These are phyloP conservation scores for Dimargaris xerosporica DNA, from an alignment of 192 early-diverging fungal species.

Conservation along the genomic window DNA sequence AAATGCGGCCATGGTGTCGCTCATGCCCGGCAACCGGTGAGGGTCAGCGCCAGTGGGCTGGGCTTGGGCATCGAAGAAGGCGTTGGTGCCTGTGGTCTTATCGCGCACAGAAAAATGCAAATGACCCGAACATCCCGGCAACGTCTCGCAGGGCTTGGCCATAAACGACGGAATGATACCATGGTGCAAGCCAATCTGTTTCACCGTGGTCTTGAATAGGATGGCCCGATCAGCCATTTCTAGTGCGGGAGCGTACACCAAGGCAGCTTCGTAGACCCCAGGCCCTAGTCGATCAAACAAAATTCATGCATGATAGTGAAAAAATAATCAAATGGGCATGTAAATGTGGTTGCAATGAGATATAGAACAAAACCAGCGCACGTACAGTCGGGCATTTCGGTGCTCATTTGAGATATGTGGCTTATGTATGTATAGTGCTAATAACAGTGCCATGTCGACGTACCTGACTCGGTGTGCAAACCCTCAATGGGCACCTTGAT, in stretches of 20 bases:
- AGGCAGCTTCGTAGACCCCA: slow-evolving; percentile 66
- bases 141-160: slow-evolving; percentile 58
- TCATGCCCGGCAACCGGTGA: slow-evolving; percentile 23
- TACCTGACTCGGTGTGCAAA: slow-evolving; percentile 67
- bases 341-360: no score
- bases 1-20: slow-evolving; percentile 34
- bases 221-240: slow-evolving; percentile 54
- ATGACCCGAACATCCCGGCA: slow-evolving; percentile 72
- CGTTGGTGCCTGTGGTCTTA: slow-evolving; percentile 27
- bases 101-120: slow-evolving; percentile 53
- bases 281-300: slow-evolving; percentile 29
- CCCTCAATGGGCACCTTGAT: slow-evolving; percentile 53
- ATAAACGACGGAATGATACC: slow-evolving; percentile 68
- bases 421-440: no score
- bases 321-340: neutral
- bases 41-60: slow-evolving; percentile 13
- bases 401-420: no score
- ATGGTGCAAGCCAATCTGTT: slow-evolving; percentile 50
- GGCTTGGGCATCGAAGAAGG: slow-evolving; percentile 28
- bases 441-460: neutral
- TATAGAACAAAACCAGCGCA: no score
- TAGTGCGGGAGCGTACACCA: slow-evolving; percentile 41
- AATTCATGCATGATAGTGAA: neutral
- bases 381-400: no score
- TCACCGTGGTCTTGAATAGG: slow-evolving; percentile 59